Evolutionary conservation across 1,284 basidiomycete species (phyloP), one percentile per base, ranked within the genome.

Genomic region (Trametes hirsuta): DNA sequence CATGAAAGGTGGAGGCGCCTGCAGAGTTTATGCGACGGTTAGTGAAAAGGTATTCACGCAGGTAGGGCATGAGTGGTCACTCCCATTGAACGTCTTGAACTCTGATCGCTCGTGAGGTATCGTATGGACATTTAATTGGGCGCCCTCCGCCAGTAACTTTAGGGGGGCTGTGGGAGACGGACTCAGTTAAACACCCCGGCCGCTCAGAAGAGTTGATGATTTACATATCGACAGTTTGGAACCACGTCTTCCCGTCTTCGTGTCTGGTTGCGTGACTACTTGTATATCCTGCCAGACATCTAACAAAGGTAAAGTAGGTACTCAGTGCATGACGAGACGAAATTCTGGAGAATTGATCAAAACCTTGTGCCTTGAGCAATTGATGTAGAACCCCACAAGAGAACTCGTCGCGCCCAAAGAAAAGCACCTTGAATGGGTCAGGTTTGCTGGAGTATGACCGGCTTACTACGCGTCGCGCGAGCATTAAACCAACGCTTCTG

Each of bases 341-440:
- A 5, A 30, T 30, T 30, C 4, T 30, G 8, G 30, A 8, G 30
- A 30, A 30, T 30, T 36, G 44, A 41, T 6, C 18, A 50, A 22
- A 22, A 85, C 86, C 85, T 71, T 70, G 64, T 5, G 83, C 82
- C 36, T 73, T 66, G 61, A 84, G 74, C 2, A 91, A 70, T 57
- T 83, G 75, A 40, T 80, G 68, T 25, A 91, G 74, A 1, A 90
- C 84, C 12, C 75, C 68, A 67, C 85, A 87, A 1, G 88, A 91
- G 71, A 91, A 91, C 62, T 86, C 82, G 69, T 90, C 88, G n/a
- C 87, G 83, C 51, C 88, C 89, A 65, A 90, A 78, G 71, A 89
- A 90, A 6, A 91, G 77, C 49, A 91, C 78, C 24, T 80, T 79
- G 71, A 83, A 86, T 0, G 53, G 48, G 18, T 58, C 57, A n/a